Base-by-base conservation (phyloP, 2,329 filamentous ascomycete species). In the Drechslerella stenobrocha region DNA sequence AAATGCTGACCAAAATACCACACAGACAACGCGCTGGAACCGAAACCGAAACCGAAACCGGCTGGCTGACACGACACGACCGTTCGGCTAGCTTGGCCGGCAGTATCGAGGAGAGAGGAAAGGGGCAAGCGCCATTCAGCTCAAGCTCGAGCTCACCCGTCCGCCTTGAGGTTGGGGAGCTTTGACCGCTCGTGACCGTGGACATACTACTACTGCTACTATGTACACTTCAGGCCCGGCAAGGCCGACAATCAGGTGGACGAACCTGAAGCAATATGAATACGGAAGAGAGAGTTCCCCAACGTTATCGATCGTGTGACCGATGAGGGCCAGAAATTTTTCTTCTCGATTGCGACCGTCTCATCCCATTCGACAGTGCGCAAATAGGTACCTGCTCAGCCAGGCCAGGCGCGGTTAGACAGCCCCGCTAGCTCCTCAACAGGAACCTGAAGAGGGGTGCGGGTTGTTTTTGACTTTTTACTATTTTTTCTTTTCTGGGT, bases 1-100 rank as follows among this genome's bases (percentile, higher is more conserved):
- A n/a, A n/a, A n/a, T 18, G n/a, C n/a, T 42, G 37, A 13, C 37
- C 26, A 65, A 52, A 65, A 65, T 65, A 58, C 60, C 46, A 65
- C 60, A 57, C 37, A 18, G 40, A 52, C 60, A 65, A 65, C 60
- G 48, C 60, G 9, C 32, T 15, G 22, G 18, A 15, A 20, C 28
- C 24, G 28, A n/a, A 15, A 9, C 34, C 34, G 34, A 15, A 30
- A 30, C 28, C 28, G 28, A 11, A 11, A 5, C 28, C 37, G 37
- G 37, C 37, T 42, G 37, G 37, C 37, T n/a, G n/a, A n/a, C n/a
- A n/a, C n/a, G n/a, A n/a, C n/a, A n/a, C n/a, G n/a, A n/a, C n/a
- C n/a, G n/a, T 20, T 42, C 37, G 37, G 37, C 22, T 42, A 42
- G 37, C 37, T 18, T 3, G 15, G n/a, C 37, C 13, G 37, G 15